These are phyloP conservation scores for Allium sativum DNA, from an alignment of 106 monocot genomes.

Conservation along the genomic window DNA sequence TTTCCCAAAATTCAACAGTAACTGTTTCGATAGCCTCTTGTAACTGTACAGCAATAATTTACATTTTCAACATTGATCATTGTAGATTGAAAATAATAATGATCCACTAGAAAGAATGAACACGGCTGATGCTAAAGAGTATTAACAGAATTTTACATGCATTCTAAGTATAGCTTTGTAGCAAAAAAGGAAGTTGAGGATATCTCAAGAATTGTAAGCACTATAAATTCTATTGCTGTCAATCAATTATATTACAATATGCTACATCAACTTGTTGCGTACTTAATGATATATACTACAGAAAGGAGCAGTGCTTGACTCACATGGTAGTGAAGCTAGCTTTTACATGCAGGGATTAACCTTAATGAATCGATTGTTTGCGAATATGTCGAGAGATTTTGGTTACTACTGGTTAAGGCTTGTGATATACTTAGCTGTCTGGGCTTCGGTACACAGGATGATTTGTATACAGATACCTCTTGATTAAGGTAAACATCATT, in stretches of 20 bases:
- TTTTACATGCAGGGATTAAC: slow-evolving; percentile 62
- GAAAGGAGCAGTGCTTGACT: slow-evolving; percentile 73
- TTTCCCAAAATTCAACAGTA: neutral
- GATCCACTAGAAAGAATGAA: neutral
- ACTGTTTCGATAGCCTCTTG: neutral
- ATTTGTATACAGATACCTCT: no score
- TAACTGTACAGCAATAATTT: neutral
- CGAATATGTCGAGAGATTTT: slow-evolving; percentile 73
- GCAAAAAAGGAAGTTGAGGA: slow-evolving; percentile 47
- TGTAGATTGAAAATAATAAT: neutral
- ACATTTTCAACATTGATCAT: neutral
- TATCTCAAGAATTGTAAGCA: slow-evolving; percentile 61
- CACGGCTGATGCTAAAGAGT: neutral
- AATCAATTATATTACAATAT: neutral
- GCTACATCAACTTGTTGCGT: no score
- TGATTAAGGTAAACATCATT: no score
- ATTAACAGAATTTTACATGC: neutral
- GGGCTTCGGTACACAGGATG: no score
- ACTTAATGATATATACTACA: slow-evolving; percentile 14
- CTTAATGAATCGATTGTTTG: slow-evolving; percentile 50
- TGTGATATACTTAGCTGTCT: slow-evolving; percentile 57
- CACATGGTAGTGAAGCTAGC: slow-evolving; percentile 74
- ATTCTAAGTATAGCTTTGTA: neutral
- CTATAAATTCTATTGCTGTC: neutral
- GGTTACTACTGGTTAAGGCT: slow-evolving; percentile 81